phyloP scores from a whole-genome alignment of 306 rosid species.

The Cicer chorassanicum region DNA sequence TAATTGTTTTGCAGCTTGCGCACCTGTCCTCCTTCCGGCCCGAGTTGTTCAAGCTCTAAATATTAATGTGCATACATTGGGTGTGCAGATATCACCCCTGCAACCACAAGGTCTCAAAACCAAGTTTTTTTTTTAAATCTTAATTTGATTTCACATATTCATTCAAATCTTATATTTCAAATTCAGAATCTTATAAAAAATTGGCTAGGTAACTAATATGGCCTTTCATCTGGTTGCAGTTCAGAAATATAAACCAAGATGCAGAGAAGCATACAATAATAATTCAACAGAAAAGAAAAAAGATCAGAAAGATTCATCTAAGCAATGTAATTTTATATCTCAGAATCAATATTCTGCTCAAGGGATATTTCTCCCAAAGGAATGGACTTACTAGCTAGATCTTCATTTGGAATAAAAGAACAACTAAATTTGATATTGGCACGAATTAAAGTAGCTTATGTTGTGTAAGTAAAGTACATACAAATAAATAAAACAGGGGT shows the following conservation, averaged over 20 bases:
- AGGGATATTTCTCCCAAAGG: conserved; percentile 73
- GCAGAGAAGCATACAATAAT: conserved; percentile 23
- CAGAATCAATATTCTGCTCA: conserved; percentile 54
- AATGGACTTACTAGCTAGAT: conserved; percentile 71
- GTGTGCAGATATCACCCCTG: conserved; percentile 61
- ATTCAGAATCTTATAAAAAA: too few relatives aligned
- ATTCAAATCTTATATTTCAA: not conserved
- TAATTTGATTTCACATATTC: not conserved
- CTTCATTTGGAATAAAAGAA: not conserved
- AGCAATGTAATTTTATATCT: conserved; percentile 54
- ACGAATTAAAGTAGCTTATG: not conserved
- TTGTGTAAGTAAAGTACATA: too few relatives aligned
- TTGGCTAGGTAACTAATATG: not conserved
- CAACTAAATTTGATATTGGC: not conserved
- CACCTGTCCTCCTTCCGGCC: conserved; percentile 74
- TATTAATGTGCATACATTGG: conserved; percentile 68
- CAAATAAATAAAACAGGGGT: too few relatives aligned
- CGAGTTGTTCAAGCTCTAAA: conserved; percentile 82
- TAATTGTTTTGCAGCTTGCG: conserved; percentile 55
- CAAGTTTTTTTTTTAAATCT: not conserved
- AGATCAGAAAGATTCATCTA: conserved; percentile 44
- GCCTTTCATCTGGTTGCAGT: conserved; percentile 46
- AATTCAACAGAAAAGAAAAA: conserved; percentile 40
- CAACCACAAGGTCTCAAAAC: conserved; percentile 58
- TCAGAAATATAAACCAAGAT: conserved; percentile 33